These are phyloP conservation scores for Zalaria obscura DNA, from an alignment of 2,329 filamentous ascomycete species.

Conservation along the genomic window DNA sequence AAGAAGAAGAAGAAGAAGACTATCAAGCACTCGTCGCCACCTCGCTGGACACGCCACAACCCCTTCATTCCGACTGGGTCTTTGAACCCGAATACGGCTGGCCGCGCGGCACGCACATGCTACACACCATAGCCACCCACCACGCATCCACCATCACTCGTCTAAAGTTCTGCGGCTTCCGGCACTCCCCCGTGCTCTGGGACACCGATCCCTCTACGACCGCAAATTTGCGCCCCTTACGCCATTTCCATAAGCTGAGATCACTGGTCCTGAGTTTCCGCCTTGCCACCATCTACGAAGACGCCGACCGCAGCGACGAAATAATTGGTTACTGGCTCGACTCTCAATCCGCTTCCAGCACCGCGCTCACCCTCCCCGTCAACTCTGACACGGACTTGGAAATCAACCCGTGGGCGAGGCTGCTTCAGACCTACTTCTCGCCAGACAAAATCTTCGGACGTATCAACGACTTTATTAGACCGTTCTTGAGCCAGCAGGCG, in stretches of 20 bases:
- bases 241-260: slow-evolving; percentile 27
- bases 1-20: slow-evolving; percentile 8
- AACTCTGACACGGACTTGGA: slow-evolving; percentile 11
- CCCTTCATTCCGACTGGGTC: slow-evolving; percentile 10
- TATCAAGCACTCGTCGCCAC: slow-evolving; percentile 7
- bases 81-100: slow-evolving; percentile 27
- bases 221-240: slow-evolving; percentile 23
- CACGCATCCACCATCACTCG: slow-evolving; percentile 26
- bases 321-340: slow-evolving; percentile 32
- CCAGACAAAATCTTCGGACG: slow-evolving; percentile 26
- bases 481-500: slow-evolving; percentile 24
- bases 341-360: slow-evolving; percentile 22
- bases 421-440: slow-evolving; percentile 23
- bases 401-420: slow-evolving; percentile 26
- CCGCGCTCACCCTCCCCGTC: slow-evolving; percentile 19
- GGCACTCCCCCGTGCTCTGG: slow-evolving; percentile 26
- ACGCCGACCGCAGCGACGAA: slow-evolving; percentile 22
- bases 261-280: slow-evolving; percentile 27
- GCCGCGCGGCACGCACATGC: slow-evolving; percentile 22
- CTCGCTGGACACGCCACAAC: slow-evolving; percentile 3
- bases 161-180: slow-evolving; percentile 34
- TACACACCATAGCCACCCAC: slow-evolving; percentile 26
- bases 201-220: slow-evolving; percentile 22
- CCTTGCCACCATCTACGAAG: slow-evolving; percentile 26
- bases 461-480: slow-evolving; percentile 24